Percentiles rank a stretch among this genome's conserved stretches.
Conservation (phyloP, 768 basidiomycete species). For the Boletus rubropictus region DNA sequence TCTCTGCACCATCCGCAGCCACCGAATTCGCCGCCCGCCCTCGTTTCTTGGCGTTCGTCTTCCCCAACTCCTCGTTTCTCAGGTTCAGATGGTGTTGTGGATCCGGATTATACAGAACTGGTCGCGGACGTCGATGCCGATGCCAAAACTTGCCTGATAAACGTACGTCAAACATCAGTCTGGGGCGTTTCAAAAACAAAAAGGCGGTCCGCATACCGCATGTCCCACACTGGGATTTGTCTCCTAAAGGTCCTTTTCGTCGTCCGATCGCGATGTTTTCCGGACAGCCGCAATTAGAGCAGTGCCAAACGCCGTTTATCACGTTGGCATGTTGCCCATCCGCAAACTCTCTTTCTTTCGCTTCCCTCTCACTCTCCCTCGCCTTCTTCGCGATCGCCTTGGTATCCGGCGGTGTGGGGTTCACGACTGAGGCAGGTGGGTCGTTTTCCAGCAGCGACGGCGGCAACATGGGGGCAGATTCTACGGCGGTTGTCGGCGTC, state of each 20-base stretch:
- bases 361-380: slow-evolving; percentile 74
- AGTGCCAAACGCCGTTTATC: slow-evolving; percentile 89
- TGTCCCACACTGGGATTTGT: slow-evolving; percentile 86
- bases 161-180: background rate
- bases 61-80: slow-evolving; percentile 54
- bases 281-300: slow-evolving; percentile 91
- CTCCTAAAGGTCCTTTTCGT: slow-evolving; percentile 84
- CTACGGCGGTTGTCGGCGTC: slow-evolving; percentile 63
- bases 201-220: slow-evolving; percentile 59
- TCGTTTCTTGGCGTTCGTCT: slow-evolving; percentile 49
- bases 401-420: slow-evolving; percentile 39
- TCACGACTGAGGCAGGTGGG: slow-evolving; percentile 39
- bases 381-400: slow-evolving; percentile 51
- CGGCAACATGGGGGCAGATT: slow-evolving; percentile 44
- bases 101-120: slow-evolving; percentile 75
- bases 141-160: slow-evolving; percentile 83
- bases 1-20: slow-evolving; percentile 42
- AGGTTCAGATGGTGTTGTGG: slow-evolving; percentile 60
- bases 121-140: slow-evolving; percentile 73
- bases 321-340: slow-evolving; percentile 78
- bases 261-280: slow-evolving; percentile 80
- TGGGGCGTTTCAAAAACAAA: background rate
- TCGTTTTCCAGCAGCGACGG: slow-evolving; percentile 59
- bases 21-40: slow-evolving; percentile 26
- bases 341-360: slow-evolving; percentile 77